Conservation (phyloP, 805 yeast genomes). For the Cyberlindnera suaveolens region DNA sequence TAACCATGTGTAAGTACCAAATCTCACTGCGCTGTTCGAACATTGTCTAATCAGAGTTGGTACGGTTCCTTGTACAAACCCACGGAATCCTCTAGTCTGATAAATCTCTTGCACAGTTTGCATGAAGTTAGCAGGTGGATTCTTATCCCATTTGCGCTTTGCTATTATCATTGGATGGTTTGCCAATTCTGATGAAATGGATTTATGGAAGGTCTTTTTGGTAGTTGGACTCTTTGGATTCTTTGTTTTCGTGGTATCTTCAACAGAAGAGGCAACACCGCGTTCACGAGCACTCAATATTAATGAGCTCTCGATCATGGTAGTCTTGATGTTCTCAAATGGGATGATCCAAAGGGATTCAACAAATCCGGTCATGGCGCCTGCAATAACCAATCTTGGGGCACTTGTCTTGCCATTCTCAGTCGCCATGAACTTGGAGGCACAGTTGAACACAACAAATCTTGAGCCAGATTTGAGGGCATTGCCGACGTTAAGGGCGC, state of each 20-base stretch:
- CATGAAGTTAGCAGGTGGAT: constrained; percentile 48
- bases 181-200: constrained; percentile 11
- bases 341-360: constrained; percentile 86
- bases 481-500: constrained; percentile 71
- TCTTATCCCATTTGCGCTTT: constrained; percentile 33
- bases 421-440: constrained; percentile 60
- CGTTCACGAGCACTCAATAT: constrained; percentile 25
- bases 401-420: constrained; percentile 60
- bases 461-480: constrained; percentile 69
- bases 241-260: neutral
- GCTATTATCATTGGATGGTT: constrained; percentile 27
- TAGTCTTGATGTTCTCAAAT: constrained; percentile 78
- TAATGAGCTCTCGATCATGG: constrained; percentile 68
- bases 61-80: constrained; percentile 75
- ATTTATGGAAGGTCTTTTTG: constrained; percentile 27
- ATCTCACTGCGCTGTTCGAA: constrained; percentile 73
- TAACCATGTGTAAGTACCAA: constrained; percentile 73
- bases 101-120: constrained; percentile 62
- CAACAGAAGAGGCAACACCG: constrained; percentile 25
- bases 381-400: constrained; percentile 79
- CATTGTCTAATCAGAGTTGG: constrained; percentile 82
- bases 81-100: constrained; percentile 61
- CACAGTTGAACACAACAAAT: constrained; percentile 67
- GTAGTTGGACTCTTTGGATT: neutral
- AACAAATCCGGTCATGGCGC: constrained; percentile 71